Evolutionary conservation across 73 alveolate genomes (phyloP).

Genomic region (Urostyla sp.): DNA sequence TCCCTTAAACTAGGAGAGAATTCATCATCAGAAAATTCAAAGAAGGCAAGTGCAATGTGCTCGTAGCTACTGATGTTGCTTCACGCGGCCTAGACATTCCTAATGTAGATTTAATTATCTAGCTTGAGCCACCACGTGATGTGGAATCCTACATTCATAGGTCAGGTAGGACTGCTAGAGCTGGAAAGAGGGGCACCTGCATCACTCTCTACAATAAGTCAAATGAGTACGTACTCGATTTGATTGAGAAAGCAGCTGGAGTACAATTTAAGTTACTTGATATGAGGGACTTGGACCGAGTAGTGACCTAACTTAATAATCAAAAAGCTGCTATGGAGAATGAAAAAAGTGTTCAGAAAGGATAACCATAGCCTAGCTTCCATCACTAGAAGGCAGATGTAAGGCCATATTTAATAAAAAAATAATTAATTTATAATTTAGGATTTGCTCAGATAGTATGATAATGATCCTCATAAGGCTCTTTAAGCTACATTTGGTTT

Average conservation of each 20-base stretch:
- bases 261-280: slow-evolving; percentile 13
- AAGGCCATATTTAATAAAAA: too few relatives aligned
- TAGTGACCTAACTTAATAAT: too few relatives aligned
- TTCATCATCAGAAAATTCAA: slow-evolving; percentile 93
- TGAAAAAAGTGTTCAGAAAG: too few relatives aligned
- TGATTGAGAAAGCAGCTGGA: slow-evolving; percentile 53
- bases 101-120: slow-evolving; percentile 93
- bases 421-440: too few relatives aligned
- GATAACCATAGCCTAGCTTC: too few relatives aligned
- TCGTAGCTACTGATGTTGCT: slow-evolving; percentile 99
- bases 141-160: slow-evolving; percentile 97
- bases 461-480: too few relatives aligned
- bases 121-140: slow-evolving; percentile 97
- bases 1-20: slow-evolving; percentile 92
- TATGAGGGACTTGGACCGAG: too few relatives aligned
- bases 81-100: slow-evolving; percentile 99
- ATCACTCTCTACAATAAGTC: slow-evolving; percentile 87
- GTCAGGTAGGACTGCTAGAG: slow-evolving; percentile 98
- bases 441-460: too few relatives aligned
- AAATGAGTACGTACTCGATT: slow-evolving; percentile 78
- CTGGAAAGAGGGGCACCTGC: slow-evolving; percentile 95
- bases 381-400: too few relatives aligned
- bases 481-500: too few relatives aligned
- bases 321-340: too few relatives aligned
- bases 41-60: slow-evolving; percentile 88